These are phyloP conservation scores for Fusarium mexicanum DNA, from an alignment of 2,329 filamentous ascomycete genomes.

Conservation along the genomic window DNA sequence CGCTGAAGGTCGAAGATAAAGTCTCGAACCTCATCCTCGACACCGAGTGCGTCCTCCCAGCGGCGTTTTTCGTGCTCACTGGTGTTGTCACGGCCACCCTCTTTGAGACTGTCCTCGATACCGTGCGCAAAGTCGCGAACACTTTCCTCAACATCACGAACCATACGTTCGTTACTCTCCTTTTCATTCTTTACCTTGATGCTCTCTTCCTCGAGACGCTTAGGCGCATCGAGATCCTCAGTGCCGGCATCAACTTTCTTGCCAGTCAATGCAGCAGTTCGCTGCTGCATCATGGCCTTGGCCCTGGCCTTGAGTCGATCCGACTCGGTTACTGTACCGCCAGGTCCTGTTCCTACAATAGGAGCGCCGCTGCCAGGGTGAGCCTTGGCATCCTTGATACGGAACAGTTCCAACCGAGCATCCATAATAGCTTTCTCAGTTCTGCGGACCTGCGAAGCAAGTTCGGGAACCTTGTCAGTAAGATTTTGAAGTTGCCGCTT, in stretches of 20 bases:
- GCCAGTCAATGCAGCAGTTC: slow-evolving; percentile 90
- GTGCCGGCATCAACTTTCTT: slow-evolving; percentile 75
- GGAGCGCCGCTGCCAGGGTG: slow-evolving; percentile 82
- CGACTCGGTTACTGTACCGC: slow-evolving; percentile 88
- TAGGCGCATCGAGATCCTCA: slow-evolving; percentile 81
- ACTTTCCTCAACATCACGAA: slow-evolving; percentile 94
- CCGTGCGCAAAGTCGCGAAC: slow-evolving; percentile 87
- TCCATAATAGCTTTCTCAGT: slow-evolving; percentile 94
- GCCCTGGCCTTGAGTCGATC: slow-evolving; percentile 94
- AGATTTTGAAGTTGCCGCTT: slow-evolving; percentile 90
- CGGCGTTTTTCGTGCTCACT: slow-evolving; percentile 90
- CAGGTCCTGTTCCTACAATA: slow-evolving; percentile 92
- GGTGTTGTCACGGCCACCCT: slow-evolving; percentile 76
- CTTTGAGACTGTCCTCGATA: slow-evolving; percentile 88
- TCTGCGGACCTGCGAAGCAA: slow-evolving; percentile 90
- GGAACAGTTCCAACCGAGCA: slow-evolving; percentile 90
- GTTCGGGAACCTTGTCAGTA: slow-evolving; percentile 88
- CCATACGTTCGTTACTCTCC: slow-evolving; percentile 96
- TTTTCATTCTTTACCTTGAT: slow-evolving; percentile 83
- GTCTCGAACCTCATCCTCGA: slow-evolving; percentile 95
- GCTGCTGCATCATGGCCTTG: slow-evolving; percentile 98
- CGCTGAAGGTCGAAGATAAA: slow-evolving; percentile 98
- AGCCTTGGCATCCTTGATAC: slow-evolving; percentile 90
- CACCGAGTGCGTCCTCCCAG: slow-evolving; percentile 95
- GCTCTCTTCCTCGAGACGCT: slow-evolving; percentile 89